These are phyloP conservation scores for Solanum tarijense DNA, from an alignment of 257 asterid species.

Conservation along the genomic window DNA sequence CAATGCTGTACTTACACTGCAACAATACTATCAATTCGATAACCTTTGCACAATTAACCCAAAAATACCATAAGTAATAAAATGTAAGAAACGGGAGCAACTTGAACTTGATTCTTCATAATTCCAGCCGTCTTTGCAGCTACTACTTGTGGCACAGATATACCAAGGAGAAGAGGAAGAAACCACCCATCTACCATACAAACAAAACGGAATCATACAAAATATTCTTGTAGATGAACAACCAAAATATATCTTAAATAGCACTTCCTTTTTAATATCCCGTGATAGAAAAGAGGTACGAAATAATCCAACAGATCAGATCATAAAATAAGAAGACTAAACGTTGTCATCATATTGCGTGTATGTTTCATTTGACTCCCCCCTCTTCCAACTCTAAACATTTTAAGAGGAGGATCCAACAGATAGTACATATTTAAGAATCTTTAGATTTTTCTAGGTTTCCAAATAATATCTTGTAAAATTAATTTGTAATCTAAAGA, in stretches of 20 bases:
- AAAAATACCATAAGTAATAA: background rate
- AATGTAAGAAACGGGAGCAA: background rate
- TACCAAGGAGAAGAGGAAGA: constrained; percentile 50
- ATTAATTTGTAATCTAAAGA: background rate
- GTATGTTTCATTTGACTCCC: background rate
- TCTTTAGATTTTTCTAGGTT: too few relatives aligned
- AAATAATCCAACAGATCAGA: background rate
- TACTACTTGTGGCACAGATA: constrained; percentile 70
- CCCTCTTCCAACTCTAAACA: background rate
- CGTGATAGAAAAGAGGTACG: background rate
- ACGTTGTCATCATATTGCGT: background rate
- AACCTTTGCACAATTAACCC: background rate
- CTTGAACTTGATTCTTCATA: background rate
- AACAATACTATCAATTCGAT: background rate
- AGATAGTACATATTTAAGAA: too few relatives aligned
- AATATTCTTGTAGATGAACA: background rate
- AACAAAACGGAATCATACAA: background rate
- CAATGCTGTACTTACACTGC: background rate
- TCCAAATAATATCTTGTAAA: background rate
- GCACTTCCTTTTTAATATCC: background rate
- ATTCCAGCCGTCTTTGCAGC: constrained; percentile 2
- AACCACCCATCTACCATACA: constrained; percentile 54
- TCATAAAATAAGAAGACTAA: background rate
- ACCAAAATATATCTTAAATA: background rate
- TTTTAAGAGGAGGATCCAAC: background rate